Evolutionary conservation across 768 basidiomycete genomes (phyloP), one percentile per base, ranked within the genome.

Genomic region (Lactarius deliciosus): DNA sequence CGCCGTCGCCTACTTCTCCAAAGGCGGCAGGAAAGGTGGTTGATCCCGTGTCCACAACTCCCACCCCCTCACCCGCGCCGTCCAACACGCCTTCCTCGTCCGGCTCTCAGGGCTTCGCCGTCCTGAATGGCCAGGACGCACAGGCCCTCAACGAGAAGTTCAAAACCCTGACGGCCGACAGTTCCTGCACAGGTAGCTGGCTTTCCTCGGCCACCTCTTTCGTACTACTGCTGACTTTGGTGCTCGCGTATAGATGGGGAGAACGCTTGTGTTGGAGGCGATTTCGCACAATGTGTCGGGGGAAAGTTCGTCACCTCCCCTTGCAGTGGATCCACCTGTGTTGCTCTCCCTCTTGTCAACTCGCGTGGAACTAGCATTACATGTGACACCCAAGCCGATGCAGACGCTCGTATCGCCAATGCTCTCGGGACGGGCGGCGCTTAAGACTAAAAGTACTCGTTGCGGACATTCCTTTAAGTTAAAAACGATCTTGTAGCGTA

Each of bases 271-370:
- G 72, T 82, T 28, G 40, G 70, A 16, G 72, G 74, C n/a, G 62
- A 69, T 1, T 80, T 81, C 60, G 79, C 79, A 13, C 80, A 82
- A 57, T 82, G 81, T 69, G 68, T 74, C 36, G 70, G 68, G 40
- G 77, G 76, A 53, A 73, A 74, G 56, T 82, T 79, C 69, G 67
- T 65, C 1, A 36, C 74, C 11, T 75, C 77, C 0, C 40, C 66
- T 6, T 82, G 81, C 71, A 63, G 75, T 10, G 68, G 64, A 11
- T 74, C 75, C 1, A 57, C 41, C 20, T 82, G 81, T 72, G 72
- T 74, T 32, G 82, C 79, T 2, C 76, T 82, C 28, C 81, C 81
- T 1, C 76, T 82, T 36, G 78, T 80, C 13, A 80, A 80, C 68
- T 70, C 68, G 53, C 69, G 71, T 3, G 81, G 81, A 57, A 81